These are phyloP conservation scores for Conticribra guillardii DNA, from an alignment of 108 stramenopile species.

Conservation along the genomic window DNA sequence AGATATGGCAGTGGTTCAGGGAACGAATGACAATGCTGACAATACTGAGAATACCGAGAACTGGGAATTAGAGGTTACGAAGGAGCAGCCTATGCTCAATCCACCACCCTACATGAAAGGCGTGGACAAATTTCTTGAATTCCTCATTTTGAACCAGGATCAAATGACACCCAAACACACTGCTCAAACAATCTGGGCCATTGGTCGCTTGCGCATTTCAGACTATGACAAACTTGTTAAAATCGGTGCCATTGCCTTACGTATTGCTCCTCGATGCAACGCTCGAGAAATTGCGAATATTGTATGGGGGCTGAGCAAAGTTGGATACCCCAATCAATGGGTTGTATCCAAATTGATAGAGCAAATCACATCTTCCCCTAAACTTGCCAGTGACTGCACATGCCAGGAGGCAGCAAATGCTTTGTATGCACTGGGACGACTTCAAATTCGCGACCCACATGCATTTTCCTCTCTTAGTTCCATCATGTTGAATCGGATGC, in stretches of 20 bases:
- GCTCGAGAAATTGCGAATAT: constrained; percentile 64
- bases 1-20: neutral
- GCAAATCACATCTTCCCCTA: constrained; percentile 16
- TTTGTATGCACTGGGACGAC: constrained; percentile 61
- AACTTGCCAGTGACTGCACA: constrained; percentile 20
- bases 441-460: constrained; percentile 58
- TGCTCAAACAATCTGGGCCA: constrained; percentile 68
- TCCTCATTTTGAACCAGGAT: constrained; percentile 35
- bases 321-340: constrained; percentile 38
- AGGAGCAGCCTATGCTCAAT: constrained; percentile 6
- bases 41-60: constrained; percentile 3
- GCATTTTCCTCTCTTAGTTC: constrained; percentile 51
- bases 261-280: constrained; percentile 36
- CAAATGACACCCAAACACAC: constrained; percentile 65
- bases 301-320: constrained; percentile 66
- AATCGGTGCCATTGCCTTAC: constrained; percentile 13
- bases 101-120: constrained; percentile 56
- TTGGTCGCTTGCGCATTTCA: constrained; percentile 55
- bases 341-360: constrained; percentile 39
- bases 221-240: constrained; percentile 35
- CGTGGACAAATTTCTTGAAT: constrained; percentile 36
- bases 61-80: neutral
- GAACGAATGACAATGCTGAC: constrained; percentile 5
- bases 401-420: constrained; percentile 65
- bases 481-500: constrained; percentile 50